Base-by-base conservation (phyloP, 2,329 filamentous ascomycete genomes). In the Mycosphaerelloides madeirae region DNA sequence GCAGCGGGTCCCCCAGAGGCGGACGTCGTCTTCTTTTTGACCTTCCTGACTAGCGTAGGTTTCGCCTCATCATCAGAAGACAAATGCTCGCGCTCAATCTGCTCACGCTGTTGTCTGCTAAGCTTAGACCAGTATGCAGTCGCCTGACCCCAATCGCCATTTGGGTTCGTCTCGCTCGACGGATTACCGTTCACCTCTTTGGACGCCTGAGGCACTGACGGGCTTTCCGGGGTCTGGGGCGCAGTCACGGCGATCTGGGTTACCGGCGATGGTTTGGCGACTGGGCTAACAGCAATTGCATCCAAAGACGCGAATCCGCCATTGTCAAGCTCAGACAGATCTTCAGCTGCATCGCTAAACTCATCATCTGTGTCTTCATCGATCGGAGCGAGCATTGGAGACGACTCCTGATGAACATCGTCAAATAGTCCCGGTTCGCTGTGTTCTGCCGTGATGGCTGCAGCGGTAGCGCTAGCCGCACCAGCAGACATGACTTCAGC, bases 291-390 rank as follows among this genome's bases (percentile, higher is more conserved):
- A 1, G 87, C 75, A 7, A 89, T 78, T 9, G 85, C 85, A 63
- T 89, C 77, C 6, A 90, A 71, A 3, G 84, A 89, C 58, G 80
- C 73, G 57, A 87, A 90, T 0, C 83, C 85, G 36, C 78, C 77
- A 2, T 76, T 77, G 31, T 84, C 81, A 3, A 74, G 59, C 12
- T 87, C 81, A 0, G 78, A 79, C 0, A 84, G 68, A 48, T 88
- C 83, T 64, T 90, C 86, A 42, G 83, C 83, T 1, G 85, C 85
- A 64, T 90, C 86, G 52, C 83, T 87, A 60, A 87, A 90, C 18
- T 86, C 75, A 49, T 77, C 83, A 12, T 68, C 68, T 9, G 46
- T 52, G 38, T 54, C 48, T 44, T 63, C 61, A 13, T 56, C 49
- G 29, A 64, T 59, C 2, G 52, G 42, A 29, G 38, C 39, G 28